Evolutionary conservation across 1,139 yeast genomes (phyloP), one percentile per base, ranked within the genome.

Genomic region (Groenewaldozyma auringiensis): DNA sequence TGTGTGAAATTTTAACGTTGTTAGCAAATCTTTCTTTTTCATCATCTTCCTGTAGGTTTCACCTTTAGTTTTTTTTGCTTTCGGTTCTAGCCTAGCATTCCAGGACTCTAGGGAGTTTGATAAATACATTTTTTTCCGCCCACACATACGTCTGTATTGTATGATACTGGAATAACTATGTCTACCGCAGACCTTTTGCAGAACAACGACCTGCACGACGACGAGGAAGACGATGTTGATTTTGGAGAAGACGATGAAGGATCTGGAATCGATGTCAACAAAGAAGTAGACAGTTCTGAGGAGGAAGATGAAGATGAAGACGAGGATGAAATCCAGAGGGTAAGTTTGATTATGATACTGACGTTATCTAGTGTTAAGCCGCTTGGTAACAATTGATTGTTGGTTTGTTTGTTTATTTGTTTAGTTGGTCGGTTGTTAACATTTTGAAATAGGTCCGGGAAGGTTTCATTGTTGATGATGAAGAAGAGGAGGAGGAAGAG

Each of bases 391-490:
- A 13, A 8, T 25, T 25, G 13, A 9, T 9, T 27, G 11, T 27
- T 27, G 8, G 8, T 27, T 27, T 27, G 8, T 27, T 27, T 27
- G 31, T 27, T 27, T 27, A 9, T 27, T 27, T 8, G 13, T 13
- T 27, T 27, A 8, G 31, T 27, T 13, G 8, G 31, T 32, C 16
- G 6, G 36, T 32, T 9, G 14, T 17, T 32, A 32, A 32, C 36
- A 11, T 32, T n/a, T n/a, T 6, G 14, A 32, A 42, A 40, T 48
- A 79, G 63, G 82, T 89, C 37, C 79, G 92, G 47, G 95, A 87
- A 54, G 97, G 96, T 0, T 88, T 89, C 65, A 89, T 89, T 60
- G 96, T 88, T 11, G 96, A 87, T 57, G 86, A 77, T 16, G 83
- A 75, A 29, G 80, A 68, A 13, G 76, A 67, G 33, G 71, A 69